A percentile compares a stretch with the other conserved stretches of the same genome.
These are phyloP conservation scores for Coemansia sp. DNA, from an alignment of 192 early-diverging fungal species.

Conservation along the genomic window DNA sequence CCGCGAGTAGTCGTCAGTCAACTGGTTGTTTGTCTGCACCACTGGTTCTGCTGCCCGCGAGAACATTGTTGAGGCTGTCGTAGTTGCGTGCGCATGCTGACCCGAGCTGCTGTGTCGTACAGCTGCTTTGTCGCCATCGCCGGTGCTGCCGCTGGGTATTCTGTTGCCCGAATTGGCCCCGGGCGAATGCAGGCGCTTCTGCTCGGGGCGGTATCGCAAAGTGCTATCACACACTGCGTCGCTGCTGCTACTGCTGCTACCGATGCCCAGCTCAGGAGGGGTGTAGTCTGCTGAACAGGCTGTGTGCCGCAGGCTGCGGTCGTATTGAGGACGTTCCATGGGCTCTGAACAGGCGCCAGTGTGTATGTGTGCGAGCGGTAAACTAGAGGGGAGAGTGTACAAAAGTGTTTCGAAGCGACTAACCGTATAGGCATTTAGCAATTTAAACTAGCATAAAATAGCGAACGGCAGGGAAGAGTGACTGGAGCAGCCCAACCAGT, in stretches of 20 bases:
- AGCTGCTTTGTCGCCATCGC: neutral
- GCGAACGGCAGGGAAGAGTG: neutral
- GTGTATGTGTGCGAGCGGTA: slow-evolving; percentile 2
- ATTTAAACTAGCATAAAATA: neutral
- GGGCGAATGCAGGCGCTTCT: slow-evolving; percentile 6
- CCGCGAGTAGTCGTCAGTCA: slow-evolving; percentile 36
- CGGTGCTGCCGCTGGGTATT: neutral
- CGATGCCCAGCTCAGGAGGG: slow-evolving; percentile 6
- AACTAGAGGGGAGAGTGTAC: neutral
- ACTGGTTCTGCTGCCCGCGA: slow-evolving; percentile 12
- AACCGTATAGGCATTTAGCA: slow-evolving; percentile 3
- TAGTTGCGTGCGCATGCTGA: slow-evolving; percentile 11
- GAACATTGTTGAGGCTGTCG: slow-evolving; percentile 16
- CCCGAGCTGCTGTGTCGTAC: neutral
- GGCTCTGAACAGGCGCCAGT: neutral
- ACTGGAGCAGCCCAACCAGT: neutral
- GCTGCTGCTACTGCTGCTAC: slow-evolving; percentile 8
- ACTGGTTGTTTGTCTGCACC: slow-evolving; percentile 33
- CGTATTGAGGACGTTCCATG: slow-evolving; percentile 20
- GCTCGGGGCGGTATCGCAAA: neutral
- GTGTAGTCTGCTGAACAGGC: slow-evolving; percentile 2
- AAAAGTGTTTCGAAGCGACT: neutral
- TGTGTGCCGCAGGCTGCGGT: slow-evolving; percentile 15
- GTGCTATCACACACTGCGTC: neutral
- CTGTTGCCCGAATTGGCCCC: neutral